Evolutionary conservation across 78 protist genomes (phyloP).

Genomic region (Dictyostelium capitatum): DNA sequence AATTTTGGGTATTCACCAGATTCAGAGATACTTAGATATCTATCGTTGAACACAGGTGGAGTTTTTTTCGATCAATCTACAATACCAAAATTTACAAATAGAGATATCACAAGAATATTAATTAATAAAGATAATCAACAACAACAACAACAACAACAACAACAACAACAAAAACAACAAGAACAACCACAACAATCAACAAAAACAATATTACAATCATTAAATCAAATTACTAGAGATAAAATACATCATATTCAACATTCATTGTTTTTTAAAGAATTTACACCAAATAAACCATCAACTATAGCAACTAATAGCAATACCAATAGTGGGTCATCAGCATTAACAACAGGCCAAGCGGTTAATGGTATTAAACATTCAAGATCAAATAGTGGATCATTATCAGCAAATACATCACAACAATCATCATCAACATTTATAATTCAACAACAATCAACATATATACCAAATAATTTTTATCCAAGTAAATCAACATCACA

Average conservation of each 20-base stretch:
- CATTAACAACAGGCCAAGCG: not conserved
- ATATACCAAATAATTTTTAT: constrained; percentile 24
- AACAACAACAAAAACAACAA: not conserved
- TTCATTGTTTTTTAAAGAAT: constrained; percentile 39
- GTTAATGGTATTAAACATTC: not conserved
- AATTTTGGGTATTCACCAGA: constrained; percentile 76
- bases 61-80: constrained; percentile 41
- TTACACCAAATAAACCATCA: constrained; percentile 62
- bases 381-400: not conserved
- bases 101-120: not conserved
- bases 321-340: not conserved
- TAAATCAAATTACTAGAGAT: not conserved
- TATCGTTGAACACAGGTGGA: constrained; percentile 38
- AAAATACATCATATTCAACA: constrained; percentile 23
- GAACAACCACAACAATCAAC: not conserved
- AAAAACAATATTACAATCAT: not conserved
- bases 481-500: constrained; percentile 43
- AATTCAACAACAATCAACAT: not conserved
- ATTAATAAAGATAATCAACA: not conserved
- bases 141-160: not conserved
- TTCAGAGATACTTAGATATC: constrained; percentile 37
- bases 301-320: not conserved
- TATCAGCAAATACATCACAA: too few relatives aligned
- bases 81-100: constrained; percentile 8
- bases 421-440: constrained; percentile 11